These are phyloP conservation scores for Fusarium irregulare DNA, from an alignment of 2,329 filamentous ascomycete genomes.

Conservation along the genomic window DNA sequence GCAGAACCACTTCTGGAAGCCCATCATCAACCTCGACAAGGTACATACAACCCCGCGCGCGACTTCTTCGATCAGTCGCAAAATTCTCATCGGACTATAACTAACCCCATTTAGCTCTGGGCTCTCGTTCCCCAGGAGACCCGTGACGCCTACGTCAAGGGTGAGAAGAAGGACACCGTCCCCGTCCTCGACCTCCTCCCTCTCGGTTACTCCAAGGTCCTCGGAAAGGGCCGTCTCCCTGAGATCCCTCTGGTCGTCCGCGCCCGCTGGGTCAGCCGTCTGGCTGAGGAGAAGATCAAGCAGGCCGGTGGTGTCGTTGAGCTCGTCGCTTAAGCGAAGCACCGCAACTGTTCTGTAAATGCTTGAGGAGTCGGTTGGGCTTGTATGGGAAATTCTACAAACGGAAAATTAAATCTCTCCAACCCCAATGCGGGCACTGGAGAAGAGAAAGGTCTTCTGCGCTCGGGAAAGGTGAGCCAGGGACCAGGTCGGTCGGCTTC, in stretches of 20 bases:
- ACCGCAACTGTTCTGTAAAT: conserved; percentile 27
- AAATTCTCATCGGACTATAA: background rate
- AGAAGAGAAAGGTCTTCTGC: conserved; percentile 39
- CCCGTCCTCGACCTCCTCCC: conserved; percentile 98
- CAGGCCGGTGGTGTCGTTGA: conserved; percentile 96
- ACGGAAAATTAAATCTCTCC: conserved; percentile 44
- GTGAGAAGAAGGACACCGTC: conserved; percentile 86
- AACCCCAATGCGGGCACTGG: conserved; percentile 37
- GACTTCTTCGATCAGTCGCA: background rate
- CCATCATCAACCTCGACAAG: conserved; percentile 99
- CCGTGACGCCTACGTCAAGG: conserved; percentile 89
- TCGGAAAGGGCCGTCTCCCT: conserved; percentile 97
- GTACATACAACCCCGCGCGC: conserved; percentile 58
- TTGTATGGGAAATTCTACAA: conserved; percentile 46
- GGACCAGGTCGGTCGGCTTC: conserved; percentile 54
- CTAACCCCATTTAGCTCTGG: conserved; percentile 77
- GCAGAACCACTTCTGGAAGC: conserved; percentile 97
- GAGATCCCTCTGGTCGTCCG: conserved; percentile 93
- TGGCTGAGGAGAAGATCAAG: conserved; percentile 99
- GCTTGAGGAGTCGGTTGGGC: conserved; percentile 47
- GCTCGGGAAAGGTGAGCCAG: conserved; percentile 35
- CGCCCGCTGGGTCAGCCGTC: conserved; percentile 93
- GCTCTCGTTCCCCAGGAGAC: conserved; percentile 92
- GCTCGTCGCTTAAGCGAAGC: conserved; percentile 79
- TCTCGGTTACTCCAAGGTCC: conserved; percentile 97